Base-by-base conservation (phyloP, 1,284 basidiomycete species). In the Vanrija humicola region DNA sequence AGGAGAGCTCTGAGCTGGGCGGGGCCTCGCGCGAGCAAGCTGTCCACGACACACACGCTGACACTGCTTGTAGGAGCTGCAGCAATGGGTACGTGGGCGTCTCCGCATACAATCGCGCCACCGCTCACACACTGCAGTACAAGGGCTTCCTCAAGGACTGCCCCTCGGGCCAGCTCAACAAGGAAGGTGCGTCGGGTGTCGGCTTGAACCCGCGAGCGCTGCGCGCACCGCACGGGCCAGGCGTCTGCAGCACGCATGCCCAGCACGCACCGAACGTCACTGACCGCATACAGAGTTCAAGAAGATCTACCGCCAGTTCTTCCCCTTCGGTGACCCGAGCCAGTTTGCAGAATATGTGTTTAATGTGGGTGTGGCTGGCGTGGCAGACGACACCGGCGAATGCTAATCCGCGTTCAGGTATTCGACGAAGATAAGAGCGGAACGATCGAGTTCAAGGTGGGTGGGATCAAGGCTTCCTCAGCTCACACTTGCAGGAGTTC, bases 131-230 rank as follows among this genome's bases (percentile, higher is more conserved):
- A 42, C 34, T 10, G 2, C 73, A 93, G 91, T 96, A 98, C 83
- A 98, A 98, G 78, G 95, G 95, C 47, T 98, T 98, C 80, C 85
- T 95, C 72, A 98, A 95, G 79, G 96, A 99, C 79, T 99, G 96
- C 76, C 96, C 96, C 0, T 90, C 91, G 5, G 96, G 96, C 44
- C 89, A 93, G 68, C 85, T 99, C 66, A 90, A 98, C 83, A 96
- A 93, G 82, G 82, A 85, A 53, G 72, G 72, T 72, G 50, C 55
- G 71, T 64, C 19, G 39, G 6, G 15, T 14, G n/a, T 21, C n/a
- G 19, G 19, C 39, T 21, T 21, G 18, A 42, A 10, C 28, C 28
- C 10, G 6, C 28, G 21, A 1, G 28, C 28, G 28, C 28, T 42
- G 39, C 39, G 3, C n/a, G 16, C 39, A n/a, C 3, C n/a, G 39